phyloP scores from a whole-genome alignment of 2,329 filamentous ascomycete genomes.

The Claviceps digitariae region DNA sequence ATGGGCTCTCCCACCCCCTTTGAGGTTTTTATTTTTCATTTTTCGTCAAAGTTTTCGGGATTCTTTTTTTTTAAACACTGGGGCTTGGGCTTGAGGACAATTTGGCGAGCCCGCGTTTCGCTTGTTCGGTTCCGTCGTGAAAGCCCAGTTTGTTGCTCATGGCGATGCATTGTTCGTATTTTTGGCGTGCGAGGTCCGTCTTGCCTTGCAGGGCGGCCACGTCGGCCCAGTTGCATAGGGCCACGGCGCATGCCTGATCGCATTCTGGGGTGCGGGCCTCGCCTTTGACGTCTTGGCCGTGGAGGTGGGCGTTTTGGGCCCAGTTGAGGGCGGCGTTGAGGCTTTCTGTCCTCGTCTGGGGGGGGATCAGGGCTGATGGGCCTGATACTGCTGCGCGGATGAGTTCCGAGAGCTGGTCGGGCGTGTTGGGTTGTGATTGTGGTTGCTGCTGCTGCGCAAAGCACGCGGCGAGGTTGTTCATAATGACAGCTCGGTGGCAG shows the following conservation, averaged over 20 bases:
- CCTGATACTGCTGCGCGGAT: slow-evolving; percentile 14
- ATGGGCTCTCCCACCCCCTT: too few species aligned
- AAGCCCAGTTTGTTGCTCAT: slow-evolving; percentile 44
- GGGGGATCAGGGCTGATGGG: slow-evolving; percentile 16
- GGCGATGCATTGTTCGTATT: slow-evolving; percentile 54
- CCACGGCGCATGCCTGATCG: slow-evolving; percentile 68
- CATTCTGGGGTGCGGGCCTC: slow-evolving; percentile 64
- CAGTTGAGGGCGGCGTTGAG: slow-evolving; percentile 61
- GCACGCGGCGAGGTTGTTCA: slow-evolving; percentile 69
- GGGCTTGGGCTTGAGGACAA: slow-evolving; percentile 6
- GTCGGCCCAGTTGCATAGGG: slow-evolving; percentile 77
- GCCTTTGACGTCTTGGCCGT: slow-evolving; percentile 51
- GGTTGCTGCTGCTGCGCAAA: slow-evolving; percentile 47
- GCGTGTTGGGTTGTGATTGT: slow-evolving; percentile 14
- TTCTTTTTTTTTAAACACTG: too few species aligned
- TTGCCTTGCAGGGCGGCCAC: slow-evolving; percentile 65
- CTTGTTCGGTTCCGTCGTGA: slow-evolving; percentile 35
- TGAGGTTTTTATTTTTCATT: too few species aligned
- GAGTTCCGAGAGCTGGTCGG: slow-evolving; percentile 14
- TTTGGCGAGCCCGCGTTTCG: slow-evolving; percentile 34
- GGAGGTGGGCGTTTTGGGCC: slow-evolving; percentile 62
- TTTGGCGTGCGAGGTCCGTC: slow-evolving; percentile 46
- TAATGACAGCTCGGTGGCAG: slow-evolving; percentile 73
- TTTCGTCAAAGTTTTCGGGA: too few species aligned
- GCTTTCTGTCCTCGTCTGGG: slow-evolving; percentile 41